phyloP scores from a whole-genome alignment of 2,329 filamentous ascomycete genomes.

The Hypoxylon rubiginosum region DNA sequence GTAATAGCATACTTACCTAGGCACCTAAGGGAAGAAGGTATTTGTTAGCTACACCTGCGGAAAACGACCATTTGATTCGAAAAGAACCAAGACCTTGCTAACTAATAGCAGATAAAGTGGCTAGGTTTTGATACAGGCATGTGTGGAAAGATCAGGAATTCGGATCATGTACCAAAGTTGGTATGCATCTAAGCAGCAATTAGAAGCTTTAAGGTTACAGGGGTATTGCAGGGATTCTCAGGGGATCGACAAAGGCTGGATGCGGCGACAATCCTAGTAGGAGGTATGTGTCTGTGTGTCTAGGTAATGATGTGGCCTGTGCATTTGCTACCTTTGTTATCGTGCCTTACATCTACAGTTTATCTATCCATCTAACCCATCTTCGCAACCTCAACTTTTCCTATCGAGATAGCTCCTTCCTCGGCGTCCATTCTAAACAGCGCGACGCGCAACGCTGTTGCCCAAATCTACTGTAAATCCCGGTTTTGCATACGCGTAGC shows the following conservation, averaged over 20 bases:
- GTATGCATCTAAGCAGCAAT: background rate
- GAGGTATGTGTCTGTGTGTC: background rate
- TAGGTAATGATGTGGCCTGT: constrained; percentile 26
- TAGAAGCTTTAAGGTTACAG: constrained; percentile 4
- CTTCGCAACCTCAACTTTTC: constrained; percentile 35
- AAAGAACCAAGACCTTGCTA: background rate
- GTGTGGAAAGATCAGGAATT: no score
- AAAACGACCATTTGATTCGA: no score
- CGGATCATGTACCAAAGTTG: background rate
- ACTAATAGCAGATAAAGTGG: background rate
- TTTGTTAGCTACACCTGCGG: background rate
- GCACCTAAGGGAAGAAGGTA: background rate
- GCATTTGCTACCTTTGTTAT: constrained; percentile 16
- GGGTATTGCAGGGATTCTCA: background rate
- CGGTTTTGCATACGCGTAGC: background rate
- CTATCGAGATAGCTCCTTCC: constrained; percentile 34
- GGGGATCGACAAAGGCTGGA: constrained; percentile 35
- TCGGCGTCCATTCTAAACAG: constrained; percentile 25
- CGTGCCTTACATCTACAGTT: background rate
- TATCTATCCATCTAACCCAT: background rate
- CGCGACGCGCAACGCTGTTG: constrained; percentile 17
- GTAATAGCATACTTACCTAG: background rate
- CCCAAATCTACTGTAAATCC: constrained; percentile 16
- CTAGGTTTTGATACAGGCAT: background rate
- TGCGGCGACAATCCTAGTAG: constrained; percentile 30